Evolutionary conservation across 805 yeast genomes (phyloP), one percentile per base, ranked within the genome.

Genomic region (Kazachstania kunashirensis): DNA sequence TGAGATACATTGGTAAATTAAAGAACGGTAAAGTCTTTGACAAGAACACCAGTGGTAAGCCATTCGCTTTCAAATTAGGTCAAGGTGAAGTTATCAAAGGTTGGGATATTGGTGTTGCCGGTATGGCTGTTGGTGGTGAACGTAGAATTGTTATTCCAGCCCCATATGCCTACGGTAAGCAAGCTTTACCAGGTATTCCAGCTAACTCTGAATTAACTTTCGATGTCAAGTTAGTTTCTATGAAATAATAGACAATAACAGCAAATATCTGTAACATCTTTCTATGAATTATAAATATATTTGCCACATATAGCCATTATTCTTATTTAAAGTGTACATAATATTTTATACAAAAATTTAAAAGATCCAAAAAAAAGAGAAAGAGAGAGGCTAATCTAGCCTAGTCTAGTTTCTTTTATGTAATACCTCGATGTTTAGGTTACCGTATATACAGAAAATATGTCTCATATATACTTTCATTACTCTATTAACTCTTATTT

Each of bases 101-200:
- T 48, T 92, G 95, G 84, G 99, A 92, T 61, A 74, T 89, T 56
- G 99, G 99, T 73, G 92, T 92, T 53, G 86, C 89, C 41, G 97
- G 97, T 61, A 88, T 92, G 96, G 78, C 94, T 40, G 94, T 84
- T 59, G 96, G 96, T 57, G 97, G 97, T 59, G 98, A 92, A 74
- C 88, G 98, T 75, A 79, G 97, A 70, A 85, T 92, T 49, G 75
- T 85, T 43, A 85, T 92, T 50, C 98, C 99, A 52, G 80, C 98
- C 37, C 76, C 88, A 55, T 83, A 84, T 78, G 99, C 96, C 40
- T 92, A 92, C 67, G 99, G 99, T 48, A 81, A 81, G 55, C 80
- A 83, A 68, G 76, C 83, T 47, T 73, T 92, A 47, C 98, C 98
- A 50, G 98, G 97, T 45, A 84, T 92, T 52, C 99, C 99, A 56